Evolutionary conservation across 2,329 filamentous ascomycete genomes (phyloP).

Genomic region (Pyrenochaeta sp.): DNA sequence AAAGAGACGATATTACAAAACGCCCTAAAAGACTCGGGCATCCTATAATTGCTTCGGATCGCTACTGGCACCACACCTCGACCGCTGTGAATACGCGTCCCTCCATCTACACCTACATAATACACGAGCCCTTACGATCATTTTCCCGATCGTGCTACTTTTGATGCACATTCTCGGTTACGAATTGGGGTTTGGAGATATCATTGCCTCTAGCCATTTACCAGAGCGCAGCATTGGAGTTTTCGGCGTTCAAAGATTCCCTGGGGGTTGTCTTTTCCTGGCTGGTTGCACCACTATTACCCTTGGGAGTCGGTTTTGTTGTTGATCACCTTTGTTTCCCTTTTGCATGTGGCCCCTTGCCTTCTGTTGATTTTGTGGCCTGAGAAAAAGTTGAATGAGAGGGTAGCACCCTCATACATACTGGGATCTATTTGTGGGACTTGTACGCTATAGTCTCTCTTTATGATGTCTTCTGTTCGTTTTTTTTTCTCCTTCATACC

Average conservation of each 20-base stretch:
- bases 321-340: slow-evolving; percentile 10
- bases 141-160: slow-evolving; percentile 38
- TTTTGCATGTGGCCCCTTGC: slow-evolving; percentile 12
- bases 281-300: slow-evolving; percentile 28
- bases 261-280: slow-evolving; percentile 29
- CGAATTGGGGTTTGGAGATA: slow-evolving; percentile 46
- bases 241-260: slow-evolving; percentile 44
- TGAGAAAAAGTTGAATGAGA: slow-evolving; percentile 17
- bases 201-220: slow-evolving; percentile 48
- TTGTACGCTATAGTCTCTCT: slow-evolving; percentile 24
- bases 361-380: slow-evolving; percentile 11
- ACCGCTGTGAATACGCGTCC: slow-evolving; percentile 42
- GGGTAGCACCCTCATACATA: slow-evolving; percentile 3
- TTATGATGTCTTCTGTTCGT: slow-evolving; percentile 12
- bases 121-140: slow-evolving; percentile 48
- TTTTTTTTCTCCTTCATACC: not conserved
- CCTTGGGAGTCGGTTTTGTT: slow-evolving; percentile 23
- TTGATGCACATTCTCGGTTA: slow-evolving; percentile 42
- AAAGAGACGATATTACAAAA: slow-evolving; percentile 99
- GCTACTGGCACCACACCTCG: slow-evolving; percentile 32
- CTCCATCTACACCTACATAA: slow-evolving; percentile 40
- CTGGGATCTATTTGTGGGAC: slow-evolving; percentile 6
- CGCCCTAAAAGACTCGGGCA: slow-evolving; percentile 96
- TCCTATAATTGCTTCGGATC: slow-evolving; percentile 63
- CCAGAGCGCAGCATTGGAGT: slow-evolving; percentile 51